A percentile compares a stretch with the other conserved stretches of the same genome.
Conservation (phyloP, 2,329 filamentous ascomycete species). For the Fusarium algeriense region DNA sequence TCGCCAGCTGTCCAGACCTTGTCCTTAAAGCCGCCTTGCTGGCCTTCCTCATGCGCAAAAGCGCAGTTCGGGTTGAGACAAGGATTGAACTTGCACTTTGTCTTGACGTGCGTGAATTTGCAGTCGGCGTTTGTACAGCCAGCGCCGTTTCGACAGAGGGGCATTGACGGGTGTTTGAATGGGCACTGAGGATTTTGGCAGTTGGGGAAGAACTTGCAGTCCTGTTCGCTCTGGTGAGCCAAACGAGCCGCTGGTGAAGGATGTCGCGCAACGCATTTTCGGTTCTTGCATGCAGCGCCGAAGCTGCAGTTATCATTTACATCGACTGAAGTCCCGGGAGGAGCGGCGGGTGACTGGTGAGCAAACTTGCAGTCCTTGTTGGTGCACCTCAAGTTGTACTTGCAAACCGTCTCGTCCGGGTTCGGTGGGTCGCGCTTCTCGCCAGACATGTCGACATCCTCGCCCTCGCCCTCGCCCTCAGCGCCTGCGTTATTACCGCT, state of each 20-base stretch:
- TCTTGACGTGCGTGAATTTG: conserved; percentile 89
- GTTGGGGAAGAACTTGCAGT: conserved; percentile 93
- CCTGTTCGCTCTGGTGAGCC: conserved; percentile 83
- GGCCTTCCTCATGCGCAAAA: conserved; percentile 92
- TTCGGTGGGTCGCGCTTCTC: conserved; percentile 66
- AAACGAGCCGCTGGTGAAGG: conserved; percentile 87
- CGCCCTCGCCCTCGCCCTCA: conserved; percentile 62
- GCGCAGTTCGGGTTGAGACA: conserved; percentile 90
- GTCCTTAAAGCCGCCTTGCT: conserved; percentile 85
- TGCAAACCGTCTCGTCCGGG: conserved; percentile 80
- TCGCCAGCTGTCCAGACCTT: conserved; percentile 86
- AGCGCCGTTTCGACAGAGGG: conserved; percentile 89
- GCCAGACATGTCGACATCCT: conserved; percentile 74
- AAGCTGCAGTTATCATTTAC: conserved; percentile 84
- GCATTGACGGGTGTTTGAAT: conserved; percentile 90
- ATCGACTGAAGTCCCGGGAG: conserved; percentile 81
- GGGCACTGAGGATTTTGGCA: conserved; percentile 89
- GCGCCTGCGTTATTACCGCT: conserved; percentile 53
- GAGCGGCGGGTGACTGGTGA: conserved; percentile 92
- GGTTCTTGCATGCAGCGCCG: conserved; percentile 93
- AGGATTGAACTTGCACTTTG: conserved; percentile 89
- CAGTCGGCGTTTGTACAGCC: conserved; percentile 86
- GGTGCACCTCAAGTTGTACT: conserved; percentile 88
- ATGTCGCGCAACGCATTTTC: conserved; percentile 91
- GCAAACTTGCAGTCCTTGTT: conserved; percentile 93